Evolutionary conservation across 2,329 filamentous ascomycete species (phyloP).

Genomic region (Exophiala mesophila): DNA sequence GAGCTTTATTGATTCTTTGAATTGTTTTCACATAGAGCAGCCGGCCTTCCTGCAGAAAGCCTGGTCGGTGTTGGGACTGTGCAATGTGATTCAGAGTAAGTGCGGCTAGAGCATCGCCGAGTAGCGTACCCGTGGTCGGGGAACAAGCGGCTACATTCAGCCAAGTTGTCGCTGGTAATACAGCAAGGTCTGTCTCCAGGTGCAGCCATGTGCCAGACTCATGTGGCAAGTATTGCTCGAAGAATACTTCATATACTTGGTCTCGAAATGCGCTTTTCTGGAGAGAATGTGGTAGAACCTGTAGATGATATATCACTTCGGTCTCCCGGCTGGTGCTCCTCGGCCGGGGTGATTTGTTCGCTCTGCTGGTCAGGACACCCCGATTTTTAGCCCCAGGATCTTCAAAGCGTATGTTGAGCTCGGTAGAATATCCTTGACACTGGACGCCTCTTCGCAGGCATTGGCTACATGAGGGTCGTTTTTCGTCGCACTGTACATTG

Average conservation of each 20-base stretch:
- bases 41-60: neutral
- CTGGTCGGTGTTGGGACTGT: neutral
- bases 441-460: slow-evolving; percentile 9
- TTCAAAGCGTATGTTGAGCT: slow-evolving; percentile 6
- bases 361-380: neutral
- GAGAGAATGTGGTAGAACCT: slow-evolving; percentile 6
- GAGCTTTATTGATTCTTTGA: slow-evolving; percentile 3
- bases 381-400: slow-evolving; percentile 3
- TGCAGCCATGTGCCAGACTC: slow-evolving; percentile 2
- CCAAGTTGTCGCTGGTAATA: slow-evolving; percentile 4
- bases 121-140: neutral
- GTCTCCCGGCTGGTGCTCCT: neutral
- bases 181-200: neutral
- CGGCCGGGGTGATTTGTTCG: neutral
- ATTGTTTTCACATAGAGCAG: slow-evolving; percentile 7
- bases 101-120: slow-evolving; percentile 4
- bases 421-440: slow-evolving; percentile 3
- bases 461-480: slow-evolving; percentile 7
- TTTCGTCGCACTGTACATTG: slow-evolving; percentile 8
- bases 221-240: slow-evolving; percentile 5
- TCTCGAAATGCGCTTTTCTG: neutral
- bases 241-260: slow-evolving; percentile 4
- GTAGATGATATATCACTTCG: neutral
- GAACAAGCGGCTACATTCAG: neutral
- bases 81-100: slow-evolving; percentile 4